These are phyloP conservation scores for Isoetes taiwanensis DNA, from an alignment of 75 land plant species.

Conservation along the genomic window DNA sequence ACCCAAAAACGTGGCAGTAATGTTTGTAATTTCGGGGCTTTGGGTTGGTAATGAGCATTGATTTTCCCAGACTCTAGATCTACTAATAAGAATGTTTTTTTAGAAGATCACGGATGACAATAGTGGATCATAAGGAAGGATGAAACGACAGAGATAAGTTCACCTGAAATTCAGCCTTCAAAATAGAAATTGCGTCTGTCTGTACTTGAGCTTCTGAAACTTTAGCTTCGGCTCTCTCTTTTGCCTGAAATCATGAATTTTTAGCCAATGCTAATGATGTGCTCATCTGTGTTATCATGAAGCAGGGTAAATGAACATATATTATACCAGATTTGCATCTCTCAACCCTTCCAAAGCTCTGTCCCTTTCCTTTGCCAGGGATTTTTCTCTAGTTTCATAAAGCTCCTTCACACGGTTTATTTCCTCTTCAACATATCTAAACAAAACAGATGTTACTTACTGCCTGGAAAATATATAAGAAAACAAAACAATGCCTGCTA, in stretches of 20 bases:
- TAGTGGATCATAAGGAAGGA: background rate
- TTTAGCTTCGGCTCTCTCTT: background rate
- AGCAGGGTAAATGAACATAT: background rate
- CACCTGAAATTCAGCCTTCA: background rate
- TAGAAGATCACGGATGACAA: background rate
- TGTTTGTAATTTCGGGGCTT: background rate
- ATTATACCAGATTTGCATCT: background rate
- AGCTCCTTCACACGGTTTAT: slow-evolving; percentile 5
- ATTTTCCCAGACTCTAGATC: background rate
- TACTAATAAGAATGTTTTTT: background rate
- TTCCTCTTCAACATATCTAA: slow-evolving; percentile 11
- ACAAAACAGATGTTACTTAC: background rate
- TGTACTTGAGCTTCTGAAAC: background rate
- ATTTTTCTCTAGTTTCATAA: slow-evolving; percentile 11
- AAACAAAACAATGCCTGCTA: background rate
- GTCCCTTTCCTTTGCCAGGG: slow-evolving; percentile 8
- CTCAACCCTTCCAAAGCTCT: background rate
- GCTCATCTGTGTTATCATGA: background rate
- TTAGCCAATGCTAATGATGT: background rate
- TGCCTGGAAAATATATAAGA: background rate
- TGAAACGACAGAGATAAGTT: background rate
- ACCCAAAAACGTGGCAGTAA: no score
- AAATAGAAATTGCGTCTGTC: background rate
- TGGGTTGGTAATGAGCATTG: background rate
- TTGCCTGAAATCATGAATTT: background rate